phyloP scores from a whole-genome alignment of 805 yeast genomes.

The Lachancea quebecensis region DNA sequence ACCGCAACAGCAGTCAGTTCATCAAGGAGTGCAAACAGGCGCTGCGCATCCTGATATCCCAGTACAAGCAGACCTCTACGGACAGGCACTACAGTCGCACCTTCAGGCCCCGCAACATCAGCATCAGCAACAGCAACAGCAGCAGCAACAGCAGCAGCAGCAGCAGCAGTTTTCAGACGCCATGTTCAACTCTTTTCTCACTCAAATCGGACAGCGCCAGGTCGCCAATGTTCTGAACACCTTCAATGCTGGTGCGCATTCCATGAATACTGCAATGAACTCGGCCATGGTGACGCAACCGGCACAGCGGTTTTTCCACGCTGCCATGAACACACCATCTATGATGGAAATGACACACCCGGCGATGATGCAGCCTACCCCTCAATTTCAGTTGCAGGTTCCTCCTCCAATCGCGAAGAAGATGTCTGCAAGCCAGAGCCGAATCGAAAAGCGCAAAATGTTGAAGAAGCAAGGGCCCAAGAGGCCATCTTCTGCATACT shows the following conservation, averaged over 20 bases:
- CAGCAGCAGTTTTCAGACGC: constrained; percentile 28
- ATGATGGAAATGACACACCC: constrained; percentile 24
- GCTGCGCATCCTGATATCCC: constrained; percentile 1
- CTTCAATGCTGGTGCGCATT: constrained; percentile 14
- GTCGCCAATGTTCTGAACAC: constrained; percentile 15
- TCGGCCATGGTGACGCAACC: constrained; percentile 21
- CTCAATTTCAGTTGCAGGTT: constrained; percentile 7
- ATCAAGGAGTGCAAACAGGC: constrained; percentile 9
- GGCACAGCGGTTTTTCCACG: constrained; percentile 25
- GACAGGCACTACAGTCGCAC: constrained; percentile 12
- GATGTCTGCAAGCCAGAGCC: constrained; percentile 31
- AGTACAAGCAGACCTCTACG: constrained; percentile 9
- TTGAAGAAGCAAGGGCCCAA: constrained; percentile 33
- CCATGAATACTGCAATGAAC: constrained; percentile 19
- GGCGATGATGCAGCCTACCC: constrained; percentile 12
- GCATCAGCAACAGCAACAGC: constrained; percentile 5
- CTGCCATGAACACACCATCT: constrained; percentile 16
- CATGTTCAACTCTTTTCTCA: constrained; percentile 30
- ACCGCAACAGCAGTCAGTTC: constrained; percentile 1
- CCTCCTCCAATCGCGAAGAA: constrained; percentile 23
- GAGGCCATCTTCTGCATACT: constrained; percentile 35
- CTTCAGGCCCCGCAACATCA: constrained; percentile 10
- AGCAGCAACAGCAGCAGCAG: background rate
- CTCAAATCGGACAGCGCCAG: constrained; percentile 30
- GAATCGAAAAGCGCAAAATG: constrained; percentile 32